These are phyloP conservation scores for Biscogniauxia marginata DNA, from an alignment of 2,329 filamentous ascomycete genomes.

Conservation along the genomic window DNA sequence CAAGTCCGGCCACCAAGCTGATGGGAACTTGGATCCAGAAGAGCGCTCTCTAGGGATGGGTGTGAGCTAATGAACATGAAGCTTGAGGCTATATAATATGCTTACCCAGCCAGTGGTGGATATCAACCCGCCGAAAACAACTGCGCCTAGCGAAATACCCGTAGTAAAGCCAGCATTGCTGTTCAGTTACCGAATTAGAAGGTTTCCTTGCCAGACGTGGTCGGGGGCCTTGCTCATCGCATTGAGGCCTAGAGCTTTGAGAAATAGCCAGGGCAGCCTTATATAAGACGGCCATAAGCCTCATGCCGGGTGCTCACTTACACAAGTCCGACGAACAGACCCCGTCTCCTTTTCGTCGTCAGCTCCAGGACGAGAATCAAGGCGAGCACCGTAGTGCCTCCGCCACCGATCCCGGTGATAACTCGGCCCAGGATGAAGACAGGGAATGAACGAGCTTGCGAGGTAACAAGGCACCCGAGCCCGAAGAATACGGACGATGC, in stretches of 20 bases:
- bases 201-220: no score
- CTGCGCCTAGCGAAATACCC: conserved; percentile 69
- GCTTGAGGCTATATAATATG: conserved; percentile 1
- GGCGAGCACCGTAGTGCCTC: conserved; percentile 69
- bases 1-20: conserved; percentile 57
- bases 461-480: conserved; percentile 63
- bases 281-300: no score
- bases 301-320: conserved; percentile 13
- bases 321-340: conserved; percentile 70
- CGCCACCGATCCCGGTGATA: conserved; percentile 66
- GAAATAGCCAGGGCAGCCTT: no score
- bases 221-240: no score
- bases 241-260: background rate
- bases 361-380: conserved; percentile 78
- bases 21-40: conserved; percentile 72
- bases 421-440: conserved; percentile 68
- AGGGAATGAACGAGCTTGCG: conserved; percentile 55
- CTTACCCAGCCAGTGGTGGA: conserved; percentile 68
- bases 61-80: conserved; percentile 10
- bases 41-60: conserved; percentile 54
- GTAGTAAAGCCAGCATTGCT: conserved; percentile 68
- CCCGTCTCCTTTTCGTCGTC: conserved; percentile 63
- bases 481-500: conserved; percentile 57
- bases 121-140: conserved; percentile 66
- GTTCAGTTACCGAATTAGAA: background rate